These are phyloP conservation scores for Saccharomyces hybrid DNA, from an alignment of 1,139 yeast species.

Conservation along the genomic window DNA sequence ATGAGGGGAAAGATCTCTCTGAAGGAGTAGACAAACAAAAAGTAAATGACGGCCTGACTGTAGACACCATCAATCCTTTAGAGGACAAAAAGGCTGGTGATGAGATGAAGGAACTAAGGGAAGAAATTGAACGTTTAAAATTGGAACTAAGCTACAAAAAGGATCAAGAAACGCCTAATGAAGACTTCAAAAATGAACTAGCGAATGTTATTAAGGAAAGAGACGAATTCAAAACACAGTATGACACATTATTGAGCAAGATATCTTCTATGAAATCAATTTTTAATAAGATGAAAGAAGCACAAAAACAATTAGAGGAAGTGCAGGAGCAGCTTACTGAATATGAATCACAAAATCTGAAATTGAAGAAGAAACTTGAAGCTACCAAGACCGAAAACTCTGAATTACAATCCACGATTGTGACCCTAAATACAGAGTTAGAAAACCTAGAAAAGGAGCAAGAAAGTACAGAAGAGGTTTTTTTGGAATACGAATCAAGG, in stretches of 20 bases:
- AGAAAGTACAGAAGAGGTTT: constrained; percentile 49
- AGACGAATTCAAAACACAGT: constrained; percentile 60
- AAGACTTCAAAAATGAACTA: constrained; percentile 33
- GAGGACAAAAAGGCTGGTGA: not conserved
- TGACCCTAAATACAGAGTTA: constrained; percentile 45
- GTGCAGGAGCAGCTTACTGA: constrained; percentile 40
- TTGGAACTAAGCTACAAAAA: constrained; percentile 16
- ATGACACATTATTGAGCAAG: constrained; percentile 65
- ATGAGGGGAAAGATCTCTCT: not conserved
- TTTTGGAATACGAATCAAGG: constrained; percentile 13
- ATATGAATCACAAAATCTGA: constrained; percentile 33
- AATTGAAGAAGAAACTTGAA: constrained; percentile 29
- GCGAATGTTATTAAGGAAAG: constrained; percentile 45
- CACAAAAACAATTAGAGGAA: constrained; percentile 62
- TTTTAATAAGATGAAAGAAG: constrained; percentile 65
- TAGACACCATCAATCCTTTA: not conserved
- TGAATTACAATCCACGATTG: constrained; percentile 31
- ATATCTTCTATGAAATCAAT: constrained; percentile 74
- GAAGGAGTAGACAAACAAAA: not conserved
- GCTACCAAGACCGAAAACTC: constrained; percentile 26
- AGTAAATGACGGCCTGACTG: not conserved
- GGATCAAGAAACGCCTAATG: constrained; percentile 4
- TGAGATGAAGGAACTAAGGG: not conserved
- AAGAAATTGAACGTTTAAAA: constrained; percentile 23
- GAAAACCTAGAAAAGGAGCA: constrained; percentile 56